Evolutionary conservation across 805 yeast genomes (phyloP).

Genomic region (Candida stauntonica): DNA sequence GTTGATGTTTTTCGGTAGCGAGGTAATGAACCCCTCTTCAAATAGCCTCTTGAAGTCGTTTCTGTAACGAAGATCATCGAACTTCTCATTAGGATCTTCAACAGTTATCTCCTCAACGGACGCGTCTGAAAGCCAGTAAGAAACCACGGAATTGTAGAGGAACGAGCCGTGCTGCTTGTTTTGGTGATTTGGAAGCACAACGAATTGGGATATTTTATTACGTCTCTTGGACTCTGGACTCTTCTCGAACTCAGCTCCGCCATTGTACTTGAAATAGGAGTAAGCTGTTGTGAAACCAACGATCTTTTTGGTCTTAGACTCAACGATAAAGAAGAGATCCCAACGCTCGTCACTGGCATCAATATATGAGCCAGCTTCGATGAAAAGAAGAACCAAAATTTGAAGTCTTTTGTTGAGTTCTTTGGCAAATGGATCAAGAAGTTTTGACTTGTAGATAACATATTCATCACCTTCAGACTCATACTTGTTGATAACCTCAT

Average conservation of each 20-base stretch:
- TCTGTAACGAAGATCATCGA: conserved; percentile 87
- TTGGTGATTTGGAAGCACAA: conserved; percentile 83
- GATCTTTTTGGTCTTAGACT: conserved; percentile 37
- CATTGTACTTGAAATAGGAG: conserved; percentile 73
- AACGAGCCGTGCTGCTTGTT: conserved; percentile 64
- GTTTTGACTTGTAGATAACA: conserved; percentile 44
- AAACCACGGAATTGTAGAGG: conserved; percentile 54
- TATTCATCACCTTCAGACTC: conserved; percentile 35
- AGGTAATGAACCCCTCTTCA: conserved; percentile 29
- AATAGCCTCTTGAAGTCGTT: conserved; percentile 59
- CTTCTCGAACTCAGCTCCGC: conserved; percentile 45
- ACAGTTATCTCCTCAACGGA: conserved; percentile 70
- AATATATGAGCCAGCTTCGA: conserved; percentile 91
- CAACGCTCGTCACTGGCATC: conserved; percentile 73
- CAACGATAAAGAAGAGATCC: conserved; percentile 63
- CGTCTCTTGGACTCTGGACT: conserved; percentile 36
- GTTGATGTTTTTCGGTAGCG: conserved; percentile 26
- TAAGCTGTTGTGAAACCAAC: conserved; percentile 84
- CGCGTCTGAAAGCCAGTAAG: conserved; percentile 50
- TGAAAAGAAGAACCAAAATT: conserved; percentile 74
- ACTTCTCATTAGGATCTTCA: conserved; percentile 91
- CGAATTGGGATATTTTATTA: conserved; percentile 81
- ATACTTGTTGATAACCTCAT: conserved; percentile 33
- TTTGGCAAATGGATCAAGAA: conserved; percentile 35
- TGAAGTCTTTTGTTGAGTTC: conserved; percentile 68